Evolutionary conservation across 768 basidiomycete species (phyloP), one percentile per base, ranked within the genome.

Genomic region (Collybiopsis confluens): DNA sequence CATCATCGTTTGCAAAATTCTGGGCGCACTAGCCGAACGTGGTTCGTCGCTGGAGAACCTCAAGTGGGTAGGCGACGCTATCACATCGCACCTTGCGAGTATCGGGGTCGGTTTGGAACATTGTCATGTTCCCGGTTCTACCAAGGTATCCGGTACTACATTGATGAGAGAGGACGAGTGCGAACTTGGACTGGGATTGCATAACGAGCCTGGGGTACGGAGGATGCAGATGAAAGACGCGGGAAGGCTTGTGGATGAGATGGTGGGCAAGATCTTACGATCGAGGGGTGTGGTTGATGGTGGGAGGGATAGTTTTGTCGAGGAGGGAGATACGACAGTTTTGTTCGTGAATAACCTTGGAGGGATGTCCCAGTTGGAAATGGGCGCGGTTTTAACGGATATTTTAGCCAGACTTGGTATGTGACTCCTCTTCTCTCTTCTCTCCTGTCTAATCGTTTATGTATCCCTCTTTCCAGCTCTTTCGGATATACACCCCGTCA

Each of bases 101-200:
- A 61, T 75, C 2, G 73, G 72, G 3, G 68, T 72, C 24, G 76
- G 77, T 4, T 64, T 83, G 26, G 81, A 75, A 27, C 82, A 83
- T 57, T 81, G 80, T 53, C 80, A 82, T 57, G 75, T 83, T 28
- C 82, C 80, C n/a, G 79, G 79, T 18, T 51, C 46, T 74, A 82
- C 9, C 21, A 42, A 21, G 13, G 68, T 81, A 85, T 27, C 38
- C 15, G 26, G 15, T 8, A 26, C 24, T 45, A 51, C 59, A 16
- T 36, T 36, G 5, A 59, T 71, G 28, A 58, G 50, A 15, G 59
- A 62, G 1, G 59, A 61, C 9, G 69, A 71, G 37, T 73, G 66
- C 36, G 79, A 83, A 61, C 68, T 82, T 30, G 80, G 81, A 0
- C 61, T 82, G 15, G 82, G 81, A 1, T 60, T 84, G 50, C 81